Conservation (phyloP, 2,329 filamentous ascomycete species). For the Fusarium metavorans region DNA sequence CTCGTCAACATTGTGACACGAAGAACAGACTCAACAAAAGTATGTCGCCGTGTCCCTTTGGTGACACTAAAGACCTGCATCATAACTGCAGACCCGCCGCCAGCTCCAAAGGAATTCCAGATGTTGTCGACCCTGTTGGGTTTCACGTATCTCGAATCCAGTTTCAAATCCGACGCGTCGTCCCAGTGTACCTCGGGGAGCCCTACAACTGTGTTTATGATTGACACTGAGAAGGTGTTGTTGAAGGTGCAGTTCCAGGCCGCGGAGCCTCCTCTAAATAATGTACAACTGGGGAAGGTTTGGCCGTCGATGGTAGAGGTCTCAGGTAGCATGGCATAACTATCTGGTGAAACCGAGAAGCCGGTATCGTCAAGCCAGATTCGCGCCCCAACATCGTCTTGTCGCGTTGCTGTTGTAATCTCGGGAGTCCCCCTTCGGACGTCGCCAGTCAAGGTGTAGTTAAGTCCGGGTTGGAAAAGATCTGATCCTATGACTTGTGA, state of each 20-base stretch:
- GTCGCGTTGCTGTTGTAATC: background rate
- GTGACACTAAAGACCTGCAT: constrained; percentile 33
- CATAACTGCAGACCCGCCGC: constrained; percentile 28
- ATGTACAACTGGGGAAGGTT: background rate
- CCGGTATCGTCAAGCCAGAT: constrained; percentile 29
- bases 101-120: constrained; percentile 22
- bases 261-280: background rate
- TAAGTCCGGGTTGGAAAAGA: constrained; percentile 17
- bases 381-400: constrained; percentile 2
- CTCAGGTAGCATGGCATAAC: background rate
- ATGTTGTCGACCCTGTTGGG: constrained; percentile 31
- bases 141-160: constrained; percentile 19
- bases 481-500: constrained; percentile 17
- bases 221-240: background rate
- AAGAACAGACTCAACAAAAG: constrained; percentile 11
- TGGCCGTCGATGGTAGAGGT: accelerated
- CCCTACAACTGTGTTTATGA: background rate
- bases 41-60: constrained; percentile 17
- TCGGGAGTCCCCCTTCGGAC: constrained; percentile 1
- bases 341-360: constrained; percentile 25
- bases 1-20: constrained; percentile 25
- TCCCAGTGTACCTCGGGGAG: constrained; percentile 31
- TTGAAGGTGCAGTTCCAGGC: constrained; percentile 33
- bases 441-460: constrained; percentile 29
- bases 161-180: background rate